Percentiles rank a stretch among this genome's conserved stretches.
Evolutionary conservation across 306 rosid species (phyloP).

Genomic region (Cicer bijugum): DNA sequence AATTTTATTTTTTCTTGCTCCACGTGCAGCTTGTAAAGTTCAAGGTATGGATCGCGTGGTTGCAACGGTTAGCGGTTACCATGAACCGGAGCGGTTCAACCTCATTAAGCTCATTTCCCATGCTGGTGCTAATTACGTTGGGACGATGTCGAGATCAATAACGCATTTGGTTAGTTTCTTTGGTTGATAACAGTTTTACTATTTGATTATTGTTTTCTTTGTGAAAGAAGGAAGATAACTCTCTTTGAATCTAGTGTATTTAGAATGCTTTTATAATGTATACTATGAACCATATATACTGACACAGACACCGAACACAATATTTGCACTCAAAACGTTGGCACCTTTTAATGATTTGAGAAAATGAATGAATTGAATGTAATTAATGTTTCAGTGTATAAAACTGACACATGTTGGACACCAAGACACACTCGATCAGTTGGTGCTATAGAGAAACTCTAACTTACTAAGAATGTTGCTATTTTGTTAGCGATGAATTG

Average conservation of each 20-base stretch:
- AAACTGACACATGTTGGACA: no score
- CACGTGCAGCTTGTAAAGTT: constrained; percentile 44
- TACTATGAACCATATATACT: no score
- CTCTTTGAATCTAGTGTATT: background rate
- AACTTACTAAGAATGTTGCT: background rate
- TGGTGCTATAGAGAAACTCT: no score
- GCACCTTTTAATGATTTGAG: no score
- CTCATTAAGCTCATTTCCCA: constrained; percentile 73
- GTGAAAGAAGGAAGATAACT: background rate
- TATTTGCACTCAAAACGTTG: no score
- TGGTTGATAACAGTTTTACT: background rate
- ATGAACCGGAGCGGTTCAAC: constrained; percentile 65
- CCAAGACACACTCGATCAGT: no score
- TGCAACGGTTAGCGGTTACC: constrained; percentile 84
- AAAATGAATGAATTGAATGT: no score
- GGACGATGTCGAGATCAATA: constrained; percentile 66
- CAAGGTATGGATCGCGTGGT: constrained; percentile 80
- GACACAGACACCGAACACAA: no score
- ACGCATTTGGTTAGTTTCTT: constrained; percentile 74
- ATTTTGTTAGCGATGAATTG: background rate
- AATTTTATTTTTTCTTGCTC: background rate
- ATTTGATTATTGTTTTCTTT: background rate
- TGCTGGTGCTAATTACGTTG: constrained; percentile 77
- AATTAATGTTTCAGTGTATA: no score
- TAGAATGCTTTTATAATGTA: background rate